These are phyloP conservation scores for Cadophora sp. DNA, from an alignment of 2,329 filamentous ascomycete species.

Conservation along the genomic window DNA sequence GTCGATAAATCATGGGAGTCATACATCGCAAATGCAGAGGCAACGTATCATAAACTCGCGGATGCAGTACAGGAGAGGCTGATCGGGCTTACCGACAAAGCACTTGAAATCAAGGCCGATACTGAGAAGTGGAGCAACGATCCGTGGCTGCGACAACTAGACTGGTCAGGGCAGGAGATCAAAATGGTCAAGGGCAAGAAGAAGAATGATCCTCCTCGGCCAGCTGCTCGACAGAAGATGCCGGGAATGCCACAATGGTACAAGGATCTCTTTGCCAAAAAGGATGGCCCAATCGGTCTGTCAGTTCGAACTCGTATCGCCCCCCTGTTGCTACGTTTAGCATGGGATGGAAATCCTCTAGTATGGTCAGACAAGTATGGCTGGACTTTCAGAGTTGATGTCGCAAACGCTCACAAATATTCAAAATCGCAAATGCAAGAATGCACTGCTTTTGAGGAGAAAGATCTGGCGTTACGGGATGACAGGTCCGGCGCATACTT, in stretches of 20 bases:
- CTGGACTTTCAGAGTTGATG: slow-evolving; percentile 86
- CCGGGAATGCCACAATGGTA: slow-evolving; percentile 97
- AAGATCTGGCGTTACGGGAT: slow-evolving; percentile 67
- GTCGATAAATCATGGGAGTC: slow-evolving; percentile 87
- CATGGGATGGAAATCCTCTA: slow-evolving; percentile 89
- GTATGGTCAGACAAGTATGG: slow-evolving; percentile 93
- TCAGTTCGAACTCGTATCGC: slow-evolving; percentile 89
- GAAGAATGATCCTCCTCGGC: slow-evolving; percentile 80
- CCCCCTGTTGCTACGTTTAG: slow-evolving; percentile 80
- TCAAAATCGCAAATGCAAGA: slow-evolving; percentile 72
- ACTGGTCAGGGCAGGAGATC: slow-evolving; percentile 94
- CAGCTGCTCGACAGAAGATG: slow-evolving; percentile 85
- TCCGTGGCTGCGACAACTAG: slow-evolving; percentile 90
- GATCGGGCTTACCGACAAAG: slow-evolving; percentile 75
- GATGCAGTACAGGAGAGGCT: slow-evolving; percentile 81
- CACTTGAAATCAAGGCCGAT: slow-evolving; percentile 75
- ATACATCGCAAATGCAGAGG: slow-evolving; percentile 85
- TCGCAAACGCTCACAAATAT: slow-evolving; percentile 68
- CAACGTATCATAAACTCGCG: slow-evolving; percentile 79
- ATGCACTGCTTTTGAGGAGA: slow-evolving; percentile 80
- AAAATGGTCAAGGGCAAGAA: slow-evolving; percentile 92
- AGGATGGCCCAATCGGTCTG: slow-evolving; percentile 72
- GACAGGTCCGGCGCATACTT: slow-evolving; percentile 77
- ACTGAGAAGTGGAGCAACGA: slow-evolving; percentile 76
- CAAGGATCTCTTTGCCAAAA: slow-evolving; percentile 82